These are phyloP conservation scores for Wickerhamiella cacticola DNA, from an alignment of 805 yeast genomes.

Conservation along the genomic window DNA sequence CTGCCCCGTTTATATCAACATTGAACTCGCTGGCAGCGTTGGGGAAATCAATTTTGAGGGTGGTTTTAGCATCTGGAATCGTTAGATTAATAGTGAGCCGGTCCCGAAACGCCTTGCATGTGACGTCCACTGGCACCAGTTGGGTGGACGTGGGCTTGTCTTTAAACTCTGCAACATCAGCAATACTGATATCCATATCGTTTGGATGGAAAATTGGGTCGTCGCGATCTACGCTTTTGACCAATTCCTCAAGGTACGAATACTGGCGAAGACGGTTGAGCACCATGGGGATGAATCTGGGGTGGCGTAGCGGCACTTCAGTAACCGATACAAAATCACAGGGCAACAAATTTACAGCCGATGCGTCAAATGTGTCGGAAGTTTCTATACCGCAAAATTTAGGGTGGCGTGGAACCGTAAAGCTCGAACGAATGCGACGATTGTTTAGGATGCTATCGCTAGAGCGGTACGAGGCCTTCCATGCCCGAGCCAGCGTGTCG, in stretches of 20 bases:
- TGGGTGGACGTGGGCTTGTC: slow-evolving; percentile 18
- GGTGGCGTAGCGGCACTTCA: slow-evolving; percentile 25
- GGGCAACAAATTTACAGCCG: slow-evolving; percentile 24
- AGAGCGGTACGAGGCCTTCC: slow-evolving; percentile 13
- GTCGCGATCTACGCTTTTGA: slow-evolving; percentile 16
- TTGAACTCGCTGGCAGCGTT: neutral
- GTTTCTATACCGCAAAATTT: slow-evolving; percentile 14
- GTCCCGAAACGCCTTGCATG: neutral
- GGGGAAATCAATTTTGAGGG: neutral
- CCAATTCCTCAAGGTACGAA: slow-evolving; percentile 14
- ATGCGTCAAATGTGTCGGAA: slow-evolving; percentile 18
- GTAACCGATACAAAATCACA: slow-evolving; percentile 20
- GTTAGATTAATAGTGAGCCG: neutral
- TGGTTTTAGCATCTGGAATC: slow-evolving; percentile 7
- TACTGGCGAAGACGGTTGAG: slow-evolving; percentile 21
- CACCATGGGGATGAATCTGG: slow-evolving; percentile 22
- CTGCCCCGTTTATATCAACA: slow-evolving; percentile 13
- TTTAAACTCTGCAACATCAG: slow-evolving; percentile 21
- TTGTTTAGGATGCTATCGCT: slow-evolving; percentile 15
- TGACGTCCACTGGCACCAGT: slow-evolving; percentile 13
- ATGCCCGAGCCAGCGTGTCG: slow-evolving; percentile 14
- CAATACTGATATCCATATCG: slow-evolving; percentile 21
- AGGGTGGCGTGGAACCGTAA: slow-evolving; percentile 17
- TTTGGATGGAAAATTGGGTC: slow-evolving; percentile 13
- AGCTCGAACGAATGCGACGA: slow-evolving; percentile 12